Conservation (phyloP, 495 filamentous ascomycete genomes). For the Xylaria sp. region DNA sequence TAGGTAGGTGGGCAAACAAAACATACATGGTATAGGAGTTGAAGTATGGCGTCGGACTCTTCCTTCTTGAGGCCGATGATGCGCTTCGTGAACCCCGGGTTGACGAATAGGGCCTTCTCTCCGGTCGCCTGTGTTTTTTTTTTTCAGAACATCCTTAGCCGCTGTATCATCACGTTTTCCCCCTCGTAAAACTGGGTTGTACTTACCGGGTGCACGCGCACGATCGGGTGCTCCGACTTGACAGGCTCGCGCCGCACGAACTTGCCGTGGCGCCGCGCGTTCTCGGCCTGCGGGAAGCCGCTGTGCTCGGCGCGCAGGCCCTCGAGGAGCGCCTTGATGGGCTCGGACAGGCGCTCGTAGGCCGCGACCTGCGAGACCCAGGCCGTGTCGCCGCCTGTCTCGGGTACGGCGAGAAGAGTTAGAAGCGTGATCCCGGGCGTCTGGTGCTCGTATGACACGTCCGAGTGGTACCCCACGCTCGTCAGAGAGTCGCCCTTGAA, state of each 20-base stretch:
- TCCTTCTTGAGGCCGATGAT: conserved; percentile 75
- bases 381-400: conserved; percentile 77
- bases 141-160: neutral
- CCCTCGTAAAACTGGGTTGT: neutral
- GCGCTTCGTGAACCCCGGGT: conserved; percentile 80
- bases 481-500: conserved; percentile 57
- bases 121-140: conserved; percentile 72
- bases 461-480: conserved; percentile 46
- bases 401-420: conserved; percentile 71
- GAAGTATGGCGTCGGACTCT: conserved; percentile 71
- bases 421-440: conserved; percentile 80
- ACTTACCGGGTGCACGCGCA: conserved; percentile 68
- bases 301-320: conserved; percentile 74
- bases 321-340: conserved; percentile 76
- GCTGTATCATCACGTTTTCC: neutral
- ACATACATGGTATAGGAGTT: conserved; percentile 70
- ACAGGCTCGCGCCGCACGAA: conserved; percentile 72
- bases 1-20: no score
- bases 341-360: conserved; percentile 70
- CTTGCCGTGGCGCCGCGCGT: conserved; percentile 64
- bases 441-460: conserved; percentile 77
- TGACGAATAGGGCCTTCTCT: conserved; percentile 80
- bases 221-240: conserved; percentile 71
- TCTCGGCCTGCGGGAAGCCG: conserved; percentile 73
- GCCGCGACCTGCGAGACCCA: conserved; percentile 79